Evolutionary conservation across 352 stramenopile species (phyloP), one percentile per base, ranked within the genome.

Genomic region (Blastocystis sp.): DNA sequence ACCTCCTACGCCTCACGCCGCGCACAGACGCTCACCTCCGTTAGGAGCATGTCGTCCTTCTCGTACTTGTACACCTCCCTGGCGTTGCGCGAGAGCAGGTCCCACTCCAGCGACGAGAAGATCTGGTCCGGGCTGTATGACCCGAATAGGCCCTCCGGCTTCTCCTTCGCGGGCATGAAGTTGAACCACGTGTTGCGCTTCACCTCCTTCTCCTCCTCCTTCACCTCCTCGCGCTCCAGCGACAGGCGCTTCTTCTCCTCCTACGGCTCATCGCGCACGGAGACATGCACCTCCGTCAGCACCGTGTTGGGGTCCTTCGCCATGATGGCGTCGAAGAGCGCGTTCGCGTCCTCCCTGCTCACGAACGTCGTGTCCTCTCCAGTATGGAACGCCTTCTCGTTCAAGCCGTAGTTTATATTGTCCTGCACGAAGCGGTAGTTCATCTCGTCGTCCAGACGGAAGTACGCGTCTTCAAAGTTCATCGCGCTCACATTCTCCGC

Each of bases 51-150:
- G n/a, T 88, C 60, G 34, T 88, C 78, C 54, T 88, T 88, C 52
- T 88, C 78, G 60, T 88, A 88, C 60, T 88, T 88, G 68, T 88
- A 88, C 52, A 88, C 68, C 24, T 88, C 78, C 1, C 54, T 34
- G 43, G 57, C 45, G 60, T 88, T 88, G 10, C 68, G 64, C n/a
- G 43, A 57, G 6, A 79, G 34, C 52, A 88, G 54, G 24, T 88
- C 78, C 17, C 34, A 88, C 28, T 65, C 63, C 21, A 88, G 68
- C 10, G 78, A 88, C 34, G 19, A 60, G 24, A 63, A 79, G 68
- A 88, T 88, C 68, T 88, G 78, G 48, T 88, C 78, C 0, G 17
- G 62, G 19, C 52, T 79, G 24, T 79, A 88, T 14, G 61, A 38
- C 9, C 45, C 45, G 2, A 65, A 40, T 0, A 45, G 10, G 0